phyloP scores from a whole-genome alignment of 2,329 filamentous ascomycete species.

The Huntiella abstrusa region DNA sequence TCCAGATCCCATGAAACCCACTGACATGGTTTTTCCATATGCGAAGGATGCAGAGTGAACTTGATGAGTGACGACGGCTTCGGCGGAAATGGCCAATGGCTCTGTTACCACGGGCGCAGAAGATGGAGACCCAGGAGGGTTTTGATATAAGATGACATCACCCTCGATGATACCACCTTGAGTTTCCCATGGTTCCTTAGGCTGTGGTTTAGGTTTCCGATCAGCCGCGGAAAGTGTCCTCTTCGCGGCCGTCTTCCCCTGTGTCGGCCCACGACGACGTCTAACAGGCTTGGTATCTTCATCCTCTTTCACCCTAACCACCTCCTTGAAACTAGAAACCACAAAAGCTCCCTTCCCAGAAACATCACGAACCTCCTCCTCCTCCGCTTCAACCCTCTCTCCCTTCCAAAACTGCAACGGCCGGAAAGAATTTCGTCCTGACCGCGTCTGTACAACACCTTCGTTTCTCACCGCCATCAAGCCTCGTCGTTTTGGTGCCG shows the following conservation, averaged over 20 bases:
- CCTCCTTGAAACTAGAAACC: constrained; percentile 54
- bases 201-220: constrained; percentile 27
- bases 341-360: constrained; percentile 21
- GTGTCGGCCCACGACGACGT: constrained; percentile 12
- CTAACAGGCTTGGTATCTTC: constrained; percentile 26
- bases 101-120: constrained; percentile 34
- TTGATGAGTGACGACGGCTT: constrained; percentile 36
- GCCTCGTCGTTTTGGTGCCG: constrained; percentile 34
- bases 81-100: constrained; percentile 35
- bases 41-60: constrained; percentile 54
- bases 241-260: background rate
- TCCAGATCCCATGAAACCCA: constrained; percentile 75
- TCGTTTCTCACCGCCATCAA: constrained; percentile 33
- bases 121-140: constrained; percentile 36
- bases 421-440: constrained; percentile 57
- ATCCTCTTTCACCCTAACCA: constrained; percentile 46
- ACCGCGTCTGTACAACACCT: constrained; percentile 42
- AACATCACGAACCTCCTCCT: constrained; percentile 29
- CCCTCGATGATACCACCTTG: constrained; percentile 45
- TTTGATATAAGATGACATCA: constrained; percentile 41
- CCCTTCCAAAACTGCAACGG: constrained; percentile 78
- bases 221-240: constrained; percentile 16
- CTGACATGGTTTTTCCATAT: constrained; percentile 72
- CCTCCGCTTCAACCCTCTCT: constrained; percentile 55
- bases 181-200: constrained; percentile 52